Base-by-base conservation (phyloP, 2,329 filamentous ascomycete species). In the Fusarium hostae region DNA sequence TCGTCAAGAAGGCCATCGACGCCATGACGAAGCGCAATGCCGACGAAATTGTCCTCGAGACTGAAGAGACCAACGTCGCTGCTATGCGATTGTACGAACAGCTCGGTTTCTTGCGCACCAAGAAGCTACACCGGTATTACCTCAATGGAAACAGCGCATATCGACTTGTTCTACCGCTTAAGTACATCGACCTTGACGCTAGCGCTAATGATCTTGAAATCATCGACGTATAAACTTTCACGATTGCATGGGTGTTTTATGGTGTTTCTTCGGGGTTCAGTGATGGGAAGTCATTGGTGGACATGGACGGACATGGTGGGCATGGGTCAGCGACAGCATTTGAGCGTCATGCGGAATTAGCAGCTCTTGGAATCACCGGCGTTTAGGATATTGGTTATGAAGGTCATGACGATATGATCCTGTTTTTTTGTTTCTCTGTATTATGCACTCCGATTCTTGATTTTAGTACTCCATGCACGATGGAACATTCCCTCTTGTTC, bases 121-220 rank as follows among this genome's bases (percentile, higher is more conserved):
- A 99, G 82, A 93, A 94, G 67, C 83, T 99, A 58, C 95, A 98
- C 81, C 88, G 96, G 45, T 99, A 99, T 79, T 99, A 99, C 76
- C 84, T 99, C 43, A 99, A 98, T 78, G 96, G 96, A 15, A 99
- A 94, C 79, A 97, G 94, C 61, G 96, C 96, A 4, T 99, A 96
- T 80, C 88, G 96, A 44, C 85, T 99, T 56, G 90, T 98, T 10
- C 82, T 99, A 40, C 91, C 95, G 70, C 83, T 98, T 57, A 95
- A 92, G 78, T 76, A 83, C 6, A 71, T 83, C 40, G 84, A 86
- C 51, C 76, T 80, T 5, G 84, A 86, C 55, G 78, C 78, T 10
- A 77, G 78, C 6, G 73, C 79, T 11, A 81, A 82, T 35, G 80
- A 79, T 6, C 78, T 81, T 26, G 80, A 81, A 28, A 80, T 76